Base-by-base conservation (phyloP, 202 grass and related monocot species). In the Hordeum pubiflorum region DNA sequence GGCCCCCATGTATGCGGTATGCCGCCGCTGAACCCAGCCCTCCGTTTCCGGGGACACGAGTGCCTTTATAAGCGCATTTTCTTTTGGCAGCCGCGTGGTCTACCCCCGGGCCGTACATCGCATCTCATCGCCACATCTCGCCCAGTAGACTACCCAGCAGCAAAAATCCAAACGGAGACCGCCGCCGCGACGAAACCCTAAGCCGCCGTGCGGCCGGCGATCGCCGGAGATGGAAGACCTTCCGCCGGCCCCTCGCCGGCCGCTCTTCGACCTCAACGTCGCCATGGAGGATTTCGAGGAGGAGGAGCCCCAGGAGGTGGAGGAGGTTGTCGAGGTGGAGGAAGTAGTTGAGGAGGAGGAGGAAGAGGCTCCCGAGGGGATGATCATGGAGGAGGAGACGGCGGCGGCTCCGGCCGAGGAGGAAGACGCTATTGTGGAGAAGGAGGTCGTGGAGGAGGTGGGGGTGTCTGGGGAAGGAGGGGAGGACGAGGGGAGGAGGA, bases 261-360 rank as follows among this genome's bases (percentile, higher is more conserved):
- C 85, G 50, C 83, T 86, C 18, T 89, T 89, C 75, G 87, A 89
- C 74, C 87, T 89, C 68, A 89, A 86, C 87, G 55, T 89, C 40
- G 79, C 87, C 68, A 76, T 69, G 40, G 74, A 81, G 12, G 84
- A 81, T 29, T 34, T 80, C 34, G 84, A 87, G 83, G 81, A 81
- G 61, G 80, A 80, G 69, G 75, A 55, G 18, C 33, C 76, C 4
- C 29, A 70, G 70, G 69, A 55, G 54, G 61, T 10, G 73, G 76
- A 33, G 83, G 59, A 79, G 50, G 60, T 17, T 14, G 31, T 33
- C 13, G 68, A 13, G 12, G 67, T 44, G 68, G 40, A 60, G 76
- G 61, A 79, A 40, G 58, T 17, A 32, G 80, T 7, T 2, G 72
- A 17, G 12, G 82, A 13, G 23, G 64, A 77, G 71, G 64, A 38